Evolutionary conservation across 1,284 basidiomycete genomes (phyloP).

Genomic region (Ganoderma sinense): DNA sequence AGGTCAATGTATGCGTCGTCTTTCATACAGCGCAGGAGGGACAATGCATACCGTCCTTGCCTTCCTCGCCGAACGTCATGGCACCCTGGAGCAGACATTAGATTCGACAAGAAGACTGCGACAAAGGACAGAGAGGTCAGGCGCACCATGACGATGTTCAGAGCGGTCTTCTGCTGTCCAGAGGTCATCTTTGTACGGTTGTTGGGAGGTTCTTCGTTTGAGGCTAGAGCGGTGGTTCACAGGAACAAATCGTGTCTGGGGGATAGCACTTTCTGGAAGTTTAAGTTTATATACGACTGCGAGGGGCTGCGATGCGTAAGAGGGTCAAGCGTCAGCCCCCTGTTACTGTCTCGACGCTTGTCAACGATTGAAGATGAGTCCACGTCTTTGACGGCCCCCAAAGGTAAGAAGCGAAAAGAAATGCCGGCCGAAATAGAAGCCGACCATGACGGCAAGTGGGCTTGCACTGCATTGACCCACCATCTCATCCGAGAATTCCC

Average conservation of each 20-base stretch:
- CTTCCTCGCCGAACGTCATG: slow-evolving; percentile 41
- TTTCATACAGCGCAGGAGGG: not conserved
- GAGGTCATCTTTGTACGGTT: slow-evolving; percentile 19
- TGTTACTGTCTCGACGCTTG: not conserved
- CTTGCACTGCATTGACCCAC: not conserved
- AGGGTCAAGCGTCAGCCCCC: not conserved
- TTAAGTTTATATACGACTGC: not conserved
- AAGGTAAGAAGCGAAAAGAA: not conserved
- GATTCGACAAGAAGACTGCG: not conserved
- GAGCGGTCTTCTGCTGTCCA: slow-evolving; percentile 43
- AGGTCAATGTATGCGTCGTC: not conserved
- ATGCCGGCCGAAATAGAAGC: not conserved
- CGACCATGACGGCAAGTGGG: not conserved
- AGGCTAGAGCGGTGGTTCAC: not conserved
- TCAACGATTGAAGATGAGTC: not conserved
- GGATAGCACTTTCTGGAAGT: not conserved
- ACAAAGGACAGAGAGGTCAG: not conserved
- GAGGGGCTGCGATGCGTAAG: not conserved
- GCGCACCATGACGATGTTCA: slow-evolving; percentile 52
- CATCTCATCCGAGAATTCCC: not conserved
- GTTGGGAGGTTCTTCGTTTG: not conserved
- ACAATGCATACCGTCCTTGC: slow-evolving; percentile 32
- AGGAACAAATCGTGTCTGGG: not conserved
- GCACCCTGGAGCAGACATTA: slow-evolving; percentile 35
- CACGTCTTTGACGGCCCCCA: not conserved